phyloP scores from a whole-genome alignment of 1,284 basidiomycete species.

The Austropuccinia psidii region DNA sequence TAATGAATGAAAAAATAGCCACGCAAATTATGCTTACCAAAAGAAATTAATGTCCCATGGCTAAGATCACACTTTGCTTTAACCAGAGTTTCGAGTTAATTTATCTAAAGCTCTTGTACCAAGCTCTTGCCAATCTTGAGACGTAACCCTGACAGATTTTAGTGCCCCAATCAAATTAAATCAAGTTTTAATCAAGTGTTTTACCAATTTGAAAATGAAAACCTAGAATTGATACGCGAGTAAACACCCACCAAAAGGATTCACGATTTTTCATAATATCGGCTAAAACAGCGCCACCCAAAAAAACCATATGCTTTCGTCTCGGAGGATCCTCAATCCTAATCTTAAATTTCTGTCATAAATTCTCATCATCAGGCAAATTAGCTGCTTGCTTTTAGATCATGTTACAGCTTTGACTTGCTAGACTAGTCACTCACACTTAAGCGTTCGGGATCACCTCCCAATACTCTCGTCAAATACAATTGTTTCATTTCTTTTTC shows the following conservation, averaged over 20 bases:
- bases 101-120: constrained; percentile 74
- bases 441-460: constrained; percentile 72
- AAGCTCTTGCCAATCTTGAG: constrained; percentile 88
- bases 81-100: constrained; percentile 50
- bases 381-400: not conserved
- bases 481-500: constrained; percentile 99
- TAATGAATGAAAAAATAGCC: too few relatives aligned
- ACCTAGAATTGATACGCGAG: not conserved
- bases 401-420: not conserved
- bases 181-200: not conserved
- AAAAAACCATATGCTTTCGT: constrained; percentile 98
- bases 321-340: constrained; percentile 95
- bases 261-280: constrained; percentile 96
- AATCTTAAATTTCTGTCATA: constrained; percentile 93
- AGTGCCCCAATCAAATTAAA: not conserved
- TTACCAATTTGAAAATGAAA: not conserved
- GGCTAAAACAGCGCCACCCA: constrained; percentile 71
- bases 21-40: too few relatives aligned
- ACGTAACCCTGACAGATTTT: constrained; percentile 56
- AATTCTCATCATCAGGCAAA: not conserved
- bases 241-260: constrained; percentile 62
- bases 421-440: constrained; percentile 59
- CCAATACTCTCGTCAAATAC: constrained; percentile 80
- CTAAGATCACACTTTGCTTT: too few relatives aligned
- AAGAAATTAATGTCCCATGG: too few relatives aligned